Percentiles rank a stretch among this genome's conserved stretches.
phyloP scores from a whole-genome alignment of 2,329 filamentous ascomycete genomes.

The Scytalidium sp. region DNA sequence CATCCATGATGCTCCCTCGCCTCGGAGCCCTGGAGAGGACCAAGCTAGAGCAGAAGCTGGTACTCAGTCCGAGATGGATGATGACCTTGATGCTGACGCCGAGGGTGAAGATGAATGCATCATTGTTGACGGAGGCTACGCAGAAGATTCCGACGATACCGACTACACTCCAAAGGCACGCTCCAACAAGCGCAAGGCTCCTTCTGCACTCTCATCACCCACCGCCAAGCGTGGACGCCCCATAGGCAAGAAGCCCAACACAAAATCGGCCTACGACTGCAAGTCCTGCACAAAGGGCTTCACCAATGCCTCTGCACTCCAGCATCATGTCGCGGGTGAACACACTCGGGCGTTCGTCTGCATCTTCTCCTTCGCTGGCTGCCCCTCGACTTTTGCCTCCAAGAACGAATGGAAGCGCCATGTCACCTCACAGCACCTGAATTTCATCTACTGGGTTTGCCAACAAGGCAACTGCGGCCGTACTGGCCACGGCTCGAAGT shows the following conservation, averaged over 20 bases:
- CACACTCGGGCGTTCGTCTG: slow-evolving; percentile 69
- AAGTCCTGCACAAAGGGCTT: slow-evolving; percentile 33
- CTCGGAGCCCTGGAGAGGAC: background rate
- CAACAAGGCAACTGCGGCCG: slow-evolving; percentile 28
- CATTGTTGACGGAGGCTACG: slow-evolving; percentile 6
- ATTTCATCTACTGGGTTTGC: slow-evolving; percentile 73
- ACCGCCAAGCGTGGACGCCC: slow-evolving; percentile 12
- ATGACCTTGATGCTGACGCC: slow-evolving; percentile 6
- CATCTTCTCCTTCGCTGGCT: slow-evolving; percentile 76
- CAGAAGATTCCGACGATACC: slow-evolving; percentile 14
- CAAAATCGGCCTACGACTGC: slow-evolving; percentile 7
- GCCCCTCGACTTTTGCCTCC: slow-evolving; percentile 65
- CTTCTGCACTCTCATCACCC: slow-evolving; percentile 6
- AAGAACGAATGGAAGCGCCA: slow-evolving; percentile 98
- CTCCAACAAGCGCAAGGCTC: slow-evolving; percentile 11
- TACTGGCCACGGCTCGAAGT: slow-evolving; percentile 12
- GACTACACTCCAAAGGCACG: slow-evolving; percentile 20
- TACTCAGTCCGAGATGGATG: slow-evolving; percentile 2
- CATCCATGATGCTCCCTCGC: slow-evolving; percentile 17
- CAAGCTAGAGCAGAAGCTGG: background rate
- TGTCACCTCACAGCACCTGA: slow-evolving; percentile 74
- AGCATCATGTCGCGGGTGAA: slow-evolving; percentile 40
- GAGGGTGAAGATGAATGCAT: slow-evolving; percentile 15
- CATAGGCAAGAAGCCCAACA: slow-evolving; percentile 3
- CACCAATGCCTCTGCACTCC: slow-evolving; percentile 41